Base-by-base conservation (phyloP, 1,284 basidiomycete species). In the Golubevia sp. region DNA sequence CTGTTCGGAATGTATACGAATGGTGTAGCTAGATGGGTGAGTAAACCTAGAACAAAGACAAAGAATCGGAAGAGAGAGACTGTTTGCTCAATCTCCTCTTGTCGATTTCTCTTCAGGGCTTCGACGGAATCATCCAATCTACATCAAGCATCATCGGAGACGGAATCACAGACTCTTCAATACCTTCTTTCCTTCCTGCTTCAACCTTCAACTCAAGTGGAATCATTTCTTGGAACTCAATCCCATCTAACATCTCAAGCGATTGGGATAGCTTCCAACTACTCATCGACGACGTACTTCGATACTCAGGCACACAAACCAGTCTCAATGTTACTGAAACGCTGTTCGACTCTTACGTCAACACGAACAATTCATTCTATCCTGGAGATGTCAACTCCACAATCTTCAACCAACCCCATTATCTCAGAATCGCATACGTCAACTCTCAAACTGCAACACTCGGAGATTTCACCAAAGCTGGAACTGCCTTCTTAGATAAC, bases 391-490 rank as follows among this genome's bases (percentile, higher is more conserved):
- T 92, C 55, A 86, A 91, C 59, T 77, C 85, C 0, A 86, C 86
- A 15, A 76, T 94, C 6, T 3, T 52, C n/a, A 53, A 55, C 2
- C 15, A 60, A 4, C 89, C 90, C 0, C 92, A 94, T 83, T 94
- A 92, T 85, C 91, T 94, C 82, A 87, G 92, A 64, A 85, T 93
- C 55, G 92, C 92, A 8, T 80, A 68, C 51, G 91, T 92, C 69
- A 87, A 91, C 88, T n/a, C 53, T 56, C 21, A 56, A 24, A 30
- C 55, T 24, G n/a, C 62, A 55, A 25, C 49, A 8, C 38, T 49
- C 11, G 92, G 91, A 15, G 93, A 94, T 83, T 96, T 91, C 74
- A 93, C 93, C 0, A 90, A 88, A 85, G 87, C 92, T 2, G 92
- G 91, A 5, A 89, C 87, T 3, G 85, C 92, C 24, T 92, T 88